These are phyloP conservation scores for Prunus fruticosa DNA, from an alignment of 306 rosid species.

Conservation along the genomic window DNA sequence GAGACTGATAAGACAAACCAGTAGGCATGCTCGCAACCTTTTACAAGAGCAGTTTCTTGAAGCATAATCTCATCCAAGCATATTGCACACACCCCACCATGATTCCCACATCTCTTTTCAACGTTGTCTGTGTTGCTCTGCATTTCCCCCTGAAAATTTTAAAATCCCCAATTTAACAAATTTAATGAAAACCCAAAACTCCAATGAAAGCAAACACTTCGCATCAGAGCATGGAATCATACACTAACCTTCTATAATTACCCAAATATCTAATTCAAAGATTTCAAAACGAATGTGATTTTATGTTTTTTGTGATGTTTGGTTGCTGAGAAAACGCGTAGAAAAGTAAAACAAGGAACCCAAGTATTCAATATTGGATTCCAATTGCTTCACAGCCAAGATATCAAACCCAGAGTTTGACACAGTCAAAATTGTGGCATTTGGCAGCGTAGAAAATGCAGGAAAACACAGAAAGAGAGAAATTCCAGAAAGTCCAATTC, in stretches of 20 bases:
- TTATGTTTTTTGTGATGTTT: not conserved
- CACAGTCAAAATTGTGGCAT: not conserved
- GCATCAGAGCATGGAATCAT: not conserved
- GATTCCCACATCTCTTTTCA: constrained; percentile 41
- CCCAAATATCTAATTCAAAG: not conserved
- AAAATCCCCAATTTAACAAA: not conserved
- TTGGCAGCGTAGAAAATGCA: not conserved
- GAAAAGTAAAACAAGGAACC: not conserved
- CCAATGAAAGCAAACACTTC: not conserved
- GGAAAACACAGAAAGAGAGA: not conserved
- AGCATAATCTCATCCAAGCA: constrained; percentile 68
- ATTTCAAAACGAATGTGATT: too few relatives aligned
- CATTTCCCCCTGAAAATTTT: constrained; percentile 43
- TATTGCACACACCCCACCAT: constrained; percentile 70
- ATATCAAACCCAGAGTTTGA: not conserved
- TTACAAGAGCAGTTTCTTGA: constrained; percentile 77
- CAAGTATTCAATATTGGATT: not conserved
- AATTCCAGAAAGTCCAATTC: not conserved
- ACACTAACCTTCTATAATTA: not conserved
- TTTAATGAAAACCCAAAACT: constrained; percentile 5
- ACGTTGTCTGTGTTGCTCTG: constrained; percentile 32
- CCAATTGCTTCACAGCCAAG: not conserved
- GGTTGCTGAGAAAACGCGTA: not conserved
- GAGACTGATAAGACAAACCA: constrained; percentile 58
- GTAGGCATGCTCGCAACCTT: constrained; percentile 99